Evolutionary conservation across 192 early-diverging fungal species (phyloP).

Genomic region (Funneliformis mosseae): DNA sequence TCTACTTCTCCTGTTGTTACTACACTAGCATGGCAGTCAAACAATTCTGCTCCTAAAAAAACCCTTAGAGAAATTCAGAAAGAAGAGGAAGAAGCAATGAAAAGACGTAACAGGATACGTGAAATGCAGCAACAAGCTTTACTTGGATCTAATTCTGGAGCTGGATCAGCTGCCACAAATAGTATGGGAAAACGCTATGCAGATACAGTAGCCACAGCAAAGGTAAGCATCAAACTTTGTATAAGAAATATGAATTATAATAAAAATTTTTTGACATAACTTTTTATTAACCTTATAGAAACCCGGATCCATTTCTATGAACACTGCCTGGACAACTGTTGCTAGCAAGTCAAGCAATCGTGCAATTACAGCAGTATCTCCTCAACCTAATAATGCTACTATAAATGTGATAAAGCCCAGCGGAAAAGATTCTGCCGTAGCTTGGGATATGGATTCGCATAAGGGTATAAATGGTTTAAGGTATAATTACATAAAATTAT

Average conservation of each 20-base stretch:
- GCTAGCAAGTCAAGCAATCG: conserved; percentile 29
- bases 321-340: conserved; percentile 45
- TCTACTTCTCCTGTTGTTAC: conserved; percentile 26
- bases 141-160: conserved; percentile 27
- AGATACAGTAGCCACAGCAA: conserved; percentile 36
- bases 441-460: conserved; percentile 7
- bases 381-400: not conserved
- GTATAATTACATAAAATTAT: not conserved
- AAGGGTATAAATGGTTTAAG: conserved; percentile 5
- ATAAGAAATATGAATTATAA: not conserved
- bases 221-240: conserved; percentile 2
- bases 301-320: conserved; percentile 11
- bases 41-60: conserved; percentile 51
- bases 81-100: conserved; percentile 57
- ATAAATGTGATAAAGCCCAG: not conserved
- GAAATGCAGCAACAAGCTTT: conserved; percentile 42
- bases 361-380: conserved; percentile 1
- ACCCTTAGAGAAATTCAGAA: conserved; percentile 60
- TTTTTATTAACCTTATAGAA: not conserved
- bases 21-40: conserved; percentile 40
- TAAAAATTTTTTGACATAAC: not conserved
- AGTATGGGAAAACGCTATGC: conserved; percentile 46
- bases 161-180: conserved; percentile 31
- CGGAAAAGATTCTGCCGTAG: not conserved
- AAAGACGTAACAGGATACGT: conserved; percentile 42